Evolutionary conservation across 2,329 filamentous ascomycete species (phyloP), one percentile per base, ranked within the genome.

Genomic region (Neophaeococcomyces aloes): DNA sequence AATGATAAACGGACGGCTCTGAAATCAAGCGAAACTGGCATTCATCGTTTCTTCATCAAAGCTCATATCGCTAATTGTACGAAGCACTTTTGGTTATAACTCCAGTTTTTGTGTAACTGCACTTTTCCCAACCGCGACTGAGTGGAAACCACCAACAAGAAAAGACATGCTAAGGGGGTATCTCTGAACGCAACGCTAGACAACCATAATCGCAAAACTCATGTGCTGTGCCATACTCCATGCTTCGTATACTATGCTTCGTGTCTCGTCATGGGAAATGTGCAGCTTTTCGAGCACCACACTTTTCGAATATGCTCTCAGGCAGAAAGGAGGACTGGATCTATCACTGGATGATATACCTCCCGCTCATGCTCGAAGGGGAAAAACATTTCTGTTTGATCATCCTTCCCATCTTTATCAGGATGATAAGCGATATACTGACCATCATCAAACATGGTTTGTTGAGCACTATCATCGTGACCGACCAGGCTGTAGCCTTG

Each of bases 401-500:
- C 33, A 21, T 37, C 34, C 7, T 30, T 19, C 17, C 8, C 8
- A 8, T 14, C 13, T 10, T 11, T 17, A 4, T 32, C n/a, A 13
- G 8, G 32, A 25, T 37, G 32, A 18, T 33, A 37, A 2, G 41
- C 32, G 14, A 38, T 30, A 18, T 44, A 44, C 17, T 38, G 41
- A 15, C 41, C 41, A 23, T 44, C 41, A 18, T 42, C 39, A 27
- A 42, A 25, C 3, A n/a, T 34, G 14, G 17, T 35, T 13, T 3
- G 18, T 2, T 42, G 30, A 13, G 39, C 39, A 35, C 30, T 42
- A 15, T 4, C 39, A 15, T 35, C 18, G 8, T 42, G 30, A 19
- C 37, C 18, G n/a, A 35, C 41, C 7, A 37, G 51, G 30, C 50
- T 48, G 39, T 53, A 53, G 10, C 44, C 40, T 31, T 35, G 49